Evolutionary conservation across 23 red algal species (phyloP).

Genomic region (Chondrus crispus): DNA sequence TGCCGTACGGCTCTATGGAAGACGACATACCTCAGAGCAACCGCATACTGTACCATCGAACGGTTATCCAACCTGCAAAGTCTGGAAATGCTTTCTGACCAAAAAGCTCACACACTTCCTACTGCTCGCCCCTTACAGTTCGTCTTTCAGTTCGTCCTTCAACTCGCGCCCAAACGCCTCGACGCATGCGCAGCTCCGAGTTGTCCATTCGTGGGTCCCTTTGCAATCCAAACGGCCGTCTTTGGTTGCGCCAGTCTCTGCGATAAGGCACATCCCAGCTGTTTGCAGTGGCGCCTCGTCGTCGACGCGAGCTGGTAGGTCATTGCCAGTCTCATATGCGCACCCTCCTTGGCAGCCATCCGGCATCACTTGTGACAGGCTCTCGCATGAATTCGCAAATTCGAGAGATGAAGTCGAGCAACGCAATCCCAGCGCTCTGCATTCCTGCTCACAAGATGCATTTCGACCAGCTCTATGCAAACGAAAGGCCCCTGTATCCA

Average conservation of each 20-base stretch:
- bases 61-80: no score
- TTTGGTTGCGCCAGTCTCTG: constrained; percentile 24
- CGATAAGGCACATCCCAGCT: constrained; percentile 49
- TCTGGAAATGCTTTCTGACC: no score
- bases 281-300: constrained; percentile 11
- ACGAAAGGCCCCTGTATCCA: neutral
- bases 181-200: constrained; percentile 27
- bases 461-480: neutral
- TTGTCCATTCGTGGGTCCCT: constrained; percentile 23
- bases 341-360: constrained; percentile 39
- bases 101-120: no score
- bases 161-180: no score
- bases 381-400: constrained; percentile 13
- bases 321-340: constrained; percentile 31
- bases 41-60: no score
- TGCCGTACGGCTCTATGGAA: no score
- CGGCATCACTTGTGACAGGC: neutral
- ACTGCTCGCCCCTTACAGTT: constrained; percentile 6
- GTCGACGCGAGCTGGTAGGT: constrained; percentile 45
- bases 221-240: constrained; percentile 1
- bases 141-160: neutral
- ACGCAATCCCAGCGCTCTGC: neutral
- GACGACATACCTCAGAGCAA: no score
- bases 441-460: constrained; percentile 16
- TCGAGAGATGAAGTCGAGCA: constrained; percentile 7